Evolutionary conservation across 768 basidiomycete genomes (phyloP).

Genomic region (Psilocybe tampanensis): DNA sequence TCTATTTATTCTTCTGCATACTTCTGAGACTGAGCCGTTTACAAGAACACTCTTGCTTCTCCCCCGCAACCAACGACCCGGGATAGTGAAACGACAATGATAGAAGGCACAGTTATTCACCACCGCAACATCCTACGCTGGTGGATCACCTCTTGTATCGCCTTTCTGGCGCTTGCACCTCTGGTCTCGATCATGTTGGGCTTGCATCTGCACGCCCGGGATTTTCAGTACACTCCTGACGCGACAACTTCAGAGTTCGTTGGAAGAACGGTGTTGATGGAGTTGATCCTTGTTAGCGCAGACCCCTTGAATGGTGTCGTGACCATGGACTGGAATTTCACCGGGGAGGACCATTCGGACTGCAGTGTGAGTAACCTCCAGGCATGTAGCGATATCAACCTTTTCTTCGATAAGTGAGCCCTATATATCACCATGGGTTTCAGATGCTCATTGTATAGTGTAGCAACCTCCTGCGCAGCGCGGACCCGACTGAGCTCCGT

Average conservation of each 20-base stretch:
- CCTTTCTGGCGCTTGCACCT: slow-evolving; percentile 14
- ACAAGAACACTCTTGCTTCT: no score
- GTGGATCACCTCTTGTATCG: background rate
- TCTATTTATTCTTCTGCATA: no score
- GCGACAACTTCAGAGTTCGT: background rate
- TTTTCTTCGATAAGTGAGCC: slow-evolving; percentile 24
- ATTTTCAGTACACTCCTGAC: slow-evolving; percentile 18
- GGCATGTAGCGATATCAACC: slow-evolving; percentile 21
- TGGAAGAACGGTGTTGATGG: slow-evolving; percentile 17
- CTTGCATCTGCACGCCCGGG: slow-evolving; percentile 12
- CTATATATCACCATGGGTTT: no score
- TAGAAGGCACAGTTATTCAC: background rate
- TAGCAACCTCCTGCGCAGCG: slow-evolving; percentile 17
- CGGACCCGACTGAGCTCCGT: slow-evolving; percentile 2
- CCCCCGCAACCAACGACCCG: no score
- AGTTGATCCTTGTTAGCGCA: slow-evolving; percentile 21
- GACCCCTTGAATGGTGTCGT: slow-evolving; percentile 20
- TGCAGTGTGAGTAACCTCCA: slow-evolving; percentile 16
- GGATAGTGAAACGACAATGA: no score
- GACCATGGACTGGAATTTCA: slow-evolving; percentile 25
- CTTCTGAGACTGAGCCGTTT: no score
- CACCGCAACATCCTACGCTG: background rate
- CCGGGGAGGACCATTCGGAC: slow-evolving; percentile 18
- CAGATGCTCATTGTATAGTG: no score
- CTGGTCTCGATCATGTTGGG: slow-evolving; percentile 18